Evolutionary conservation across 768 basidiomycete species (phyloP), one percentile per base, ranked within the genome.

Genomic region (Mycena leptocephala): DNA sequence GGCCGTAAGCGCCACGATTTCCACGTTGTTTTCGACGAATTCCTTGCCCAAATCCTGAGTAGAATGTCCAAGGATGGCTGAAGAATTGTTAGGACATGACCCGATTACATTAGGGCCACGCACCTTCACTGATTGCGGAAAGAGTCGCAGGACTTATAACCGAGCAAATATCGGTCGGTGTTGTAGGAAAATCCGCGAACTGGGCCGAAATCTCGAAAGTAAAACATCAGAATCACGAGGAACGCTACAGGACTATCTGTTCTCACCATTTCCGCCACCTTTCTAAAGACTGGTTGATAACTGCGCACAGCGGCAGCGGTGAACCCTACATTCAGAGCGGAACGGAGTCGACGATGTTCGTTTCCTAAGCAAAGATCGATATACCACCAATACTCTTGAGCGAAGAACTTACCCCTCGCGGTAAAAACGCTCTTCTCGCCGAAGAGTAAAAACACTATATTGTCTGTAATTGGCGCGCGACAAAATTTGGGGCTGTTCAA

Each of bases 401-500:
- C 30, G 37, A 22, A 22, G 37, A 46, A 30, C 32, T 8, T n/a
- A 62, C 64, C 66, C 30, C 13, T 37, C 28, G 33, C 28, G 9
- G 3, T 30, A 2, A 37, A 18, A 18, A 68, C 32, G 20, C 59
- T 74, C 43, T 56, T 51, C 28, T 55, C 9, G 5, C 83, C 41
- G 39, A 39, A 68, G 4, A 24, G 5, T 46, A 59, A 0, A 53
- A 4, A n/a, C 32, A 18, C 24, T 11, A 61, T 37, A 48, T 30
- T 20, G 2, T 26, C 62, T 26, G 4, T 6, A 2, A 7, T 18
- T 8, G 65, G 32, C 2, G 33, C 26, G 7, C 37, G 46, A 9
- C 3, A 7, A 16, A 74, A 68, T 8, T 22, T 18, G 24, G 73
- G 46, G 48, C 56, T 74, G 48, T 68, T 74, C n/a, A 74, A 13